A percentile compares a stretch with the other conserved stretches of the same genome.
Evolutionary conservation across 192 early-diverging fungal genomes (phyloP).

Genomic region (Chytriomyces sp.): DNA sequence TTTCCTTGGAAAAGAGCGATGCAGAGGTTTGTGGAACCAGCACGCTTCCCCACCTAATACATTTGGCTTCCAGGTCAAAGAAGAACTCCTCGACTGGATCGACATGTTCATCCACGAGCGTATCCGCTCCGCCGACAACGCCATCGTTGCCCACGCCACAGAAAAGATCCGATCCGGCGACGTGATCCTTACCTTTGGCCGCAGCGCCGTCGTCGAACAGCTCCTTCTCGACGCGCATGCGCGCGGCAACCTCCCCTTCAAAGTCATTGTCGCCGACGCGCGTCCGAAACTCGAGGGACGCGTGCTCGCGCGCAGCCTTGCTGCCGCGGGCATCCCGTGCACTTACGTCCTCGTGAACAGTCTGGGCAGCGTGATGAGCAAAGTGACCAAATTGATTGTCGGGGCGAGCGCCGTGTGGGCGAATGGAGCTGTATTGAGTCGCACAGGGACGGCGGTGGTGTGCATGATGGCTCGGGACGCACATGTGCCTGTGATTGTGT

Average conservation of each 20-base stretch:
- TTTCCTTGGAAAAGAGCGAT: conserved; percentile 80
- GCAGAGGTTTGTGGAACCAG: conserved; percentile 67
- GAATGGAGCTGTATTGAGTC: conserved; percentile 90
- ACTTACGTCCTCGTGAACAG: conserved; percentile 71
- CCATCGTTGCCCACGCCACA: conserved; percentile 78
- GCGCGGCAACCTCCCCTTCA: conserved; percentile 71
- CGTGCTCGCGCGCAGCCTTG: conserved; percentile 61
- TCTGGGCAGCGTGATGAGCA: conserved; percentile 71
- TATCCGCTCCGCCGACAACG: conserved; percentile 78
- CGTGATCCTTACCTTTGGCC: conserved; percentile 85
- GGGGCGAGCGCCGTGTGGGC: conserved; percentile 91
- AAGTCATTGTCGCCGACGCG: conserved; percentile 90
- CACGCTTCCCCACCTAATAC: not conserved
- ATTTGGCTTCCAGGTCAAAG: conserved; percentile 59
- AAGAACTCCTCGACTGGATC: conserved; percentile 70
- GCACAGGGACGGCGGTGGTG: conserved; percentile 88
- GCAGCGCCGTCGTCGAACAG: conserved; percentile 77
- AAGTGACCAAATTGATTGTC: conserved; percentile 90
- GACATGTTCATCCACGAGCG: conserved; percentile 89
- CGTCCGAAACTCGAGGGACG: conserved; percentile 88
- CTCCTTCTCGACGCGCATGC: conserved; percentile 76
- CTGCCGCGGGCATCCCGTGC: conserved; percentile 68
- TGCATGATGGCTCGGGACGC: conserved; percentile 86
- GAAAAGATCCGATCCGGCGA: conserved; percentile 92
- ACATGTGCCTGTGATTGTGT: conserved; percentile 92